phyloP scores from a whole-genome alignment of 306 rosid species.

The Vigna reflexopilosa region DNA sequence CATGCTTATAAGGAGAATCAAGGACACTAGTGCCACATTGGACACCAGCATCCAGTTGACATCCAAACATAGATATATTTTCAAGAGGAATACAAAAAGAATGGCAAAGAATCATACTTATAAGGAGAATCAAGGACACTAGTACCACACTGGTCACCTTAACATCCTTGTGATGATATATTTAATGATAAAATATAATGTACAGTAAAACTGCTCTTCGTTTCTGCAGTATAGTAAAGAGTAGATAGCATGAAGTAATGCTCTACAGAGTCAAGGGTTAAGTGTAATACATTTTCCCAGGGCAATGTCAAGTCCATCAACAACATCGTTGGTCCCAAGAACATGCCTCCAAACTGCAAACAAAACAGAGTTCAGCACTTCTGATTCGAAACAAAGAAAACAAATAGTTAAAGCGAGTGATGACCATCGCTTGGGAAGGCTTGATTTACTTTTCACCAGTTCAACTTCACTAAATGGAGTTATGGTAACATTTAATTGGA shows the following conservation, averaged over 20 bases:
- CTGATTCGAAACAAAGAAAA: conserved; percentile 24
- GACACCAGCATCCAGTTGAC: background rate
- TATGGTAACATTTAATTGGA: background rate
- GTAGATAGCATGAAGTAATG: conserved; percentile 12
- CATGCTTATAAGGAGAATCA: conserved; percentile 24
- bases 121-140: conserved; percentile 20
- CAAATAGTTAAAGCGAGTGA: conserved; percentile 3
- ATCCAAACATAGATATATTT: conserved; percentile 21
- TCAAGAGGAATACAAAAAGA: conserved; percentile 24
- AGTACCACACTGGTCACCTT: background rate
- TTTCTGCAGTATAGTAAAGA: background rate
- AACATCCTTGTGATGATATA: conserved; percentile 1
- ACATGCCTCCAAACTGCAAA: conserved; percentile 98
- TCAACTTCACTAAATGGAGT: conserved; percentile 27
- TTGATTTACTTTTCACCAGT: background rate
- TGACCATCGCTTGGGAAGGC: background rate
- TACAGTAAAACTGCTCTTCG: conserved; percentile 7
- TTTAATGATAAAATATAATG: conserved; percentile 15
- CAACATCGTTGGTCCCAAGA: conserved; percentile 73
- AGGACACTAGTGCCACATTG: background rate
- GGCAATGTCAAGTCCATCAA: conserved; percentile 81
- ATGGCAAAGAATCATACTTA: conserved; percentile 22
- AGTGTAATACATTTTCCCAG: conserved; percentile 83
- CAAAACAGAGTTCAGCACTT: conserved; percentile 48
- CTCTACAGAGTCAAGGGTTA: conserved; percentile 20